Evolutionary conservation across 1,284 basidiomycete species (phyloP), one percentile per base, ranked within the genome.

Genomic region (Apiotrichum gamsii): DNA sequence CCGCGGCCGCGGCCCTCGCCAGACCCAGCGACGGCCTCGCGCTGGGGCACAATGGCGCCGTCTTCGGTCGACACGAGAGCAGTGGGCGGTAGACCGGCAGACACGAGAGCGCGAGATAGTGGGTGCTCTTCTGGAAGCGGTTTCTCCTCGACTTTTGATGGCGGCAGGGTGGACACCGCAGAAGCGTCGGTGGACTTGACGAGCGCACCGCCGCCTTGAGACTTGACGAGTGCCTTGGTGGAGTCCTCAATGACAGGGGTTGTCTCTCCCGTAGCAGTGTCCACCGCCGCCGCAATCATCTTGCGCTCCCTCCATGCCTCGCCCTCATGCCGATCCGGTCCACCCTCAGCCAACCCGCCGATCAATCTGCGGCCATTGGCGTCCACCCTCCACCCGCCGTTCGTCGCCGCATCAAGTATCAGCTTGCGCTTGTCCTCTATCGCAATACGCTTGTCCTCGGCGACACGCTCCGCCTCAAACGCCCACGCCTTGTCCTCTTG

Each of bases 401-500:
- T 58, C 10, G 59, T 57, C 41, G 65, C 61, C 23, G 61, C 60
- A 49, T 70, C 67, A 10, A 74, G 60, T 9, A 75, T 65, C 54
- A 73, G 51, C 47, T 67, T 62, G 18, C 70, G 56, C 50, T 69
- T 65, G 25, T 65, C 67, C 29, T 67, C 69, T 0, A 72, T 74
- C 29, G 73, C 72, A 10, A 76, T 45, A 36, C 75, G 51, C 30
- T 60, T 59, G 36, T 43, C 43, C 57, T 87, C 84, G 1, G 89
- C 88, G 59, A 80, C 76, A 63, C 74, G 77, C 75, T 95, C 88
- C 8, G 87, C 89, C 30, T 89, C 84, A 82, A 85, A 96, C 8
- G 90, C 91, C 91, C 91, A 95, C 0, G 74, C 79, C 75, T 83
- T 88, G 63, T 88, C 85, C 62, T 82, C 82, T 33, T 58, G 43